A percentile compares a stretch with the other conserved stretches of the same genome.
These are phyloP conservation scores for Backusella psychrophila DNA, from an alignment of 192 early-diverging fungal genomes.

Conservation along the genomic window DNA sequence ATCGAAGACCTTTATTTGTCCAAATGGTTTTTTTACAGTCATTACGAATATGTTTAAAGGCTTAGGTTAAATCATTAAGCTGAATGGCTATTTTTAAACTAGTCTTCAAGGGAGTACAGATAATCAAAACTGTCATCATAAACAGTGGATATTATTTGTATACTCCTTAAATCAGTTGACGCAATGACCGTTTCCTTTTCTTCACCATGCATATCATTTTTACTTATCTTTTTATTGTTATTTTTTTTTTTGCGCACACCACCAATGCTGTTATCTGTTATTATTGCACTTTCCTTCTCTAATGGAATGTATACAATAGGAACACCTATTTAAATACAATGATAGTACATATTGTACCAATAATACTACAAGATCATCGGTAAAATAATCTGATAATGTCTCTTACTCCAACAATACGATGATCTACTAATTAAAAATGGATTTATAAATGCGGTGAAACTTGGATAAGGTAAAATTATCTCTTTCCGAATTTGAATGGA, in stretches of 20 bases:
- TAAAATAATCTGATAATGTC: not conserved
- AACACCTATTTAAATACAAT: not conserved
- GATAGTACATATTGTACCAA: not conserved
- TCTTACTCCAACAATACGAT: not conserved
- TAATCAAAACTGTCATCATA: not conserved
- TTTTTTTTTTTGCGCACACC: not conserved
- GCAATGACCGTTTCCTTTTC: not conserved
- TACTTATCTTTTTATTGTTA: not conserved
- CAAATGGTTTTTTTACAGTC: not conserved
- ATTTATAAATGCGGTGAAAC: not conserved
- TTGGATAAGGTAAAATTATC: not conserved
- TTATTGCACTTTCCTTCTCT: not conserved
- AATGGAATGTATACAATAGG: not conserved
- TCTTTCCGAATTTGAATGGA: not conserved
- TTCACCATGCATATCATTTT: not conserved
- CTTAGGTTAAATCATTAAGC: not conserved
- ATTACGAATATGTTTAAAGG: not conserved
- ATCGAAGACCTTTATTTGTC: not conserved
- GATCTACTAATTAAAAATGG: not conserved
- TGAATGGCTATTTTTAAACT: not conserved
- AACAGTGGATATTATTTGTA: not conserved
- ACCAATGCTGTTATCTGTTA: not conserved
- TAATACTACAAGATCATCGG: not conserved
- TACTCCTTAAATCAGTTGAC: not conserved
- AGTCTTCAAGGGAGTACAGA: not conserved